These are phyloP conservation scores for Catenaria anguillulae DNA, from an alignment of 371 early-diverging fungal species.

Conservation along the genomic window DNA sequence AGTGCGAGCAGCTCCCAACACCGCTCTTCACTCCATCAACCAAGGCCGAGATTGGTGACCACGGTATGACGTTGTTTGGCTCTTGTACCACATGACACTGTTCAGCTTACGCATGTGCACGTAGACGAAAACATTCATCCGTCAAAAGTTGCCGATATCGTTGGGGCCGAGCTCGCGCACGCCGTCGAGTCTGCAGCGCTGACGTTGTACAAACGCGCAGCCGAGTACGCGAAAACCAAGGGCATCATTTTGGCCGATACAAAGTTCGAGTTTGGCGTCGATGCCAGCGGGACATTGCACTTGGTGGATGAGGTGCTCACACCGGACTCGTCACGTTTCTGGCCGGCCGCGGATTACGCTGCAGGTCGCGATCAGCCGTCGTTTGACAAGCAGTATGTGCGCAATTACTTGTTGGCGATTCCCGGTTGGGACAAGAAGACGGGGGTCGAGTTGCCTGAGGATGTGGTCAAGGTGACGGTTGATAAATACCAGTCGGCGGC, in stretches of 20 bases:
- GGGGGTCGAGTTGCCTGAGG: conserved; percentile 64
- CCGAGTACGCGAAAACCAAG: conserved; percentile 59
- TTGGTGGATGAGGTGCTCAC: conserved; percentile 93
- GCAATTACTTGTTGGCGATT: conserved; percentile 80
- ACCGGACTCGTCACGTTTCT: conserved; percentile 95
- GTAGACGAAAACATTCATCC: conserved; percentile 94
- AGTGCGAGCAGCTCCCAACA: conserved; percentile 62
- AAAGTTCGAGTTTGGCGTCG: conserved; percentile 95
- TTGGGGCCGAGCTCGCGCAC: conserved; percentile 56
- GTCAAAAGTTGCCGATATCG: conserved; percentile 63
- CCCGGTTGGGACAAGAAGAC: conserved; percentile 67
- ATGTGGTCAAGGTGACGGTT: conserved; percentile 68
- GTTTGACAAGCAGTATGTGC: conserved; percentile 92
- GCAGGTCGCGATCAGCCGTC: conserved; percentile 72
- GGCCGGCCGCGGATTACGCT: conserved; percentile 70
- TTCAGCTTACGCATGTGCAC: conserved; percentile 1
- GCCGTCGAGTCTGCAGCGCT: conserved; percentile 22
- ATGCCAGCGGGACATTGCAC: conserved; percentile 56
- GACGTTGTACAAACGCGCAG: conserved; percentile 39
- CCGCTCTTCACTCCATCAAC: conserved; percentile 93
- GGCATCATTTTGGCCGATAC: conserved; percentile 98
- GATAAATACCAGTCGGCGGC: conserved; percentile 80
- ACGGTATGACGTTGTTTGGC: conserved; percentile 35
- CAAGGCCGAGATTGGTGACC: conserved; percentile 93
- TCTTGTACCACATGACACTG: conserved; percentile 1